A percentile compares a stretch with the other conserved stretches of the same genome.
Conservation (phyloP, 441 rosid genomes). For the Erodium chrysanthum region DNA sequence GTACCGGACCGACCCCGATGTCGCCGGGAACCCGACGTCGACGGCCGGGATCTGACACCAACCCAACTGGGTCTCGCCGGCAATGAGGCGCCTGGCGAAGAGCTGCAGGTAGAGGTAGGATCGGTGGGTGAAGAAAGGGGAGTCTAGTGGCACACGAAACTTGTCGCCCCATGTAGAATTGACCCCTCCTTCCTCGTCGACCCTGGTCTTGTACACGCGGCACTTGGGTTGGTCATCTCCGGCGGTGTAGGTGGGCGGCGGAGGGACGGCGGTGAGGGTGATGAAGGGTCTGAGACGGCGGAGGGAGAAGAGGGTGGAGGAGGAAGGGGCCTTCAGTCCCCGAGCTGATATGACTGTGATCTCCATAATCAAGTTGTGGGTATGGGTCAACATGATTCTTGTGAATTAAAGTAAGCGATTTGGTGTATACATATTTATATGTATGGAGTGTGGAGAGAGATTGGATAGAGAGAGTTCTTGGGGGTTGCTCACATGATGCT, state of each 20-base stretch:
- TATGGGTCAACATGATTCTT: too few relatives aligned
- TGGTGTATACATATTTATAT: too few relatives aligned
- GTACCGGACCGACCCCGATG: constrained; percentile 26
- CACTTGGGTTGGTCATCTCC: background rate
- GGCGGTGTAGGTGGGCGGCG: too few relatives aligned
- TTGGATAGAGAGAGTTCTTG: background rate
- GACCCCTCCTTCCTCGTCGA: constrained; percentile 38
- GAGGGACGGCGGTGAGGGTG: constrained; percentile 26
- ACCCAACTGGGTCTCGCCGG: constrained; percentile 34
- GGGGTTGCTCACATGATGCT: background rate
- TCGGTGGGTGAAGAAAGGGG: constrained; percentile 26
- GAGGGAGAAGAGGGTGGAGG: constrained; percentile 21
- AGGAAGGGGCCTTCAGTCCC: constrained; percentile 29
- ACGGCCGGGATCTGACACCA: constrained; percentile 45
- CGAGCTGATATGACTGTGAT: constrained; percentile 45
- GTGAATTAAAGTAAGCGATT: too few relatives aligned
- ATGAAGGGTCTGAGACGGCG: constrained; percentile 43
- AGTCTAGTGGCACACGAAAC: constrained; percentile 32
- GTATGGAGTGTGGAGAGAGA: background rate
- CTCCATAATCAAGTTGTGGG: constrained; percentile 26
- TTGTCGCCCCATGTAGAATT: constrained; percentile 50
- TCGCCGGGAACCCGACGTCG: constrained; percentile 28
- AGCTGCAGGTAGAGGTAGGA: constrained; percentile 26
- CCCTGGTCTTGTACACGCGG: constrained; percentile 25
- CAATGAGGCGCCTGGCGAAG: constrained; percentile 27